Base-by-base conservation (phyloP, 2,329 filamentous ascomycete species). In the Aureobasidium uvarum region DNA sequence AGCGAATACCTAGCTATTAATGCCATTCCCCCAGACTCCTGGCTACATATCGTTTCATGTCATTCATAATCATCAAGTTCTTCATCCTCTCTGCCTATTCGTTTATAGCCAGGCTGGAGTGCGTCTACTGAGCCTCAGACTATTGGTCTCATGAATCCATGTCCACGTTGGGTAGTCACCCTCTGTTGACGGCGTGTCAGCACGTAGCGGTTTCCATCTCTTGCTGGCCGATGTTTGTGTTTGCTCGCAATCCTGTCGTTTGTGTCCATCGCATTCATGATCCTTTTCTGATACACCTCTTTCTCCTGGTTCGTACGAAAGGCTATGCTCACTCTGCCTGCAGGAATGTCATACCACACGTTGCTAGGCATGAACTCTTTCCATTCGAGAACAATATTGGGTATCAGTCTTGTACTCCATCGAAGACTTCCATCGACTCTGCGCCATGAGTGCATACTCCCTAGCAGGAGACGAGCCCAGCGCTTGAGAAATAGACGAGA, bases 401-500 rank as follows among this genome's bases (percentile, higher is more conserved):
- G 74, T 3, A 75, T 56, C 2, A 54, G 38, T 18, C 16, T n/a
- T 1, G 55, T 66, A 10, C 64, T 66, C 64, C 64, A 66, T n/a
- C 38, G 16, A n/a, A 60, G 46, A 45, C 52, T 36, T 28, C 31
- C 23, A 23, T 66, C 56, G 7, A 45, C 25, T 43, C 18, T 65
- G 38, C 63, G 62, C 50, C 36, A 39, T 31, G 36, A 25, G 10
- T 54, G 62, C 56, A 66, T 65, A 18, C 36, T 41, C 14, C n/a
- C 38, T 28, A 74, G 68, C 31, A 74, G 59, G 5, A 74, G 62
- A 1, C 71, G 70, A 10, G 72, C 51, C 73, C 74, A 76, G 51
- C 70, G 68, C 39, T 69, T 71, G 39, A 72, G 38, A 66, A 33
- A 46, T 0, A 63, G 25, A 16, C 56, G 58, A 16, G 51, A 39